Evolutionary conservation across 2,329 filamentous ascomycete species (phyloP).

Genomic region (Aspergillus udagawae): DNA sequence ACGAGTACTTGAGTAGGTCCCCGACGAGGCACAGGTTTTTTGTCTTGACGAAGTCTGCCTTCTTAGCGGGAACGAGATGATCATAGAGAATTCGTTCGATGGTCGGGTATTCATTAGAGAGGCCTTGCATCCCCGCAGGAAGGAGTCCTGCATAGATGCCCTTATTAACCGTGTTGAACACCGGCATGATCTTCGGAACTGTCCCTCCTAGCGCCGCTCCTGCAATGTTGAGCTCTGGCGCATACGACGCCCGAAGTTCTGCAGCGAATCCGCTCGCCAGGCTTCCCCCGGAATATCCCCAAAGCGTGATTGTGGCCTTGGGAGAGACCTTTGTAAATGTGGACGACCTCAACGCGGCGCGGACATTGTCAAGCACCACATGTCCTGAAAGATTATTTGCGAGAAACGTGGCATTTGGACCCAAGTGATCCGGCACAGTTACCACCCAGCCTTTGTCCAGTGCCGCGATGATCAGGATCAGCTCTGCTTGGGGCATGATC

Average conservation of each 20-base stretch:
- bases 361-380: constrained; percentile 42
- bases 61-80: constrained; percentile 13
- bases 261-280: constrained; percentile 26
- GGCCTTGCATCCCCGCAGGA: constrained; percentile 26
- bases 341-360: constrained; percentile 35
- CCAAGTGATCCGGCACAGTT: constrained; percentile 46
- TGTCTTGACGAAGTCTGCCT: constrained; percentile 18
- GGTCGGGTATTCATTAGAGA: constrained; percentile 24
- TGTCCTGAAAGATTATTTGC: constrained; percentile 42
- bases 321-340: constrained; percentile 27
- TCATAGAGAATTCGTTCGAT: constrained; percentile 13
- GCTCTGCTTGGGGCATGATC: constrained; percentile 30
- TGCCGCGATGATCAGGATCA: constrained; percentile 31
- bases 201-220: constrained; percentile 51
- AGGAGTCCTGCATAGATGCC: constrained; percentile 32
- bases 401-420: constrained; percentile 41
- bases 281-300: constrained; percentile 56
- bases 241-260: constrained; percentile 13
- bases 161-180: constrained; percentile 34
- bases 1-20: no score
- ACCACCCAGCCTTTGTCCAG: constrained; percentile 47
- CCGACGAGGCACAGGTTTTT: background rate
- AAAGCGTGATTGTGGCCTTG: constrained; percentile 41
- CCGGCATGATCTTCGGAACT: constrained; percentile 39
- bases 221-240: constrained; percentile 29